phyloP scores from a whole-genome alignment of 495 filamentous ascomycete genomes.

The Staphylotrichum tortipilum region DNA sequence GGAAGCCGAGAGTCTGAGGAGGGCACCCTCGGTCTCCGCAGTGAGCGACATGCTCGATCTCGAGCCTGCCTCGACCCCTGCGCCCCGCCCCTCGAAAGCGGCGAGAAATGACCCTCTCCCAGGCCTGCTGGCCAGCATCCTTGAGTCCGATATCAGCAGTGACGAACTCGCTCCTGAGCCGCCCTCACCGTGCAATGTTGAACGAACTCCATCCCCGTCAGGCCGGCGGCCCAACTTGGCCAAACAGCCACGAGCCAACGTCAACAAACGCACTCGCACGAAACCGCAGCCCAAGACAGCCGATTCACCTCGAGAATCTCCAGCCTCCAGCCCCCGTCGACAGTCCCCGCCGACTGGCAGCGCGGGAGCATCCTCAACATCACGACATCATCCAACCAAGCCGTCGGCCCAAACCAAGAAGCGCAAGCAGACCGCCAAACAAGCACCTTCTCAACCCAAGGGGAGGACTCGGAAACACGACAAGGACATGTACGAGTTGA shows the following conservation, averaged over 20 bases:
- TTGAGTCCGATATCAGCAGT: too few relatives aligned
- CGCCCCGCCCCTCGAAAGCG: background rate
- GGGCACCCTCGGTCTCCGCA: background rate
- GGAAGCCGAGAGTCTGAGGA: background rate
- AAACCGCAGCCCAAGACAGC: background rate
- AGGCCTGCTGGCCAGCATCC: background rate
- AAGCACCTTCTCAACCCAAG: background rate
- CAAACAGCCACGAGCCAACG: background rate
- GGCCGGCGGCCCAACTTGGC: too few relatives aligned
- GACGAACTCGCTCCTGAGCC: too few relatives aligned
- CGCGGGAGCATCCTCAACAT: background rate
- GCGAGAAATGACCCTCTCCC: constrained; percentile 3
- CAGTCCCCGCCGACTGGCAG: background rate
- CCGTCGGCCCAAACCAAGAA: background rate
- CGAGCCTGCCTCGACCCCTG: background rate
- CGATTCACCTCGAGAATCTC: background rate
- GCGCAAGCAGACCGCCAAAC: background rate
- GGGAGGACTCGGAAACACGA: background rate
- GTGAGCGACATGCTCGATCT: constrained; percentile 4
- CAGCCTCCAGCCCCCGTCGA: background rate
- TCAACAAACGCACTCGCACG: background rate
- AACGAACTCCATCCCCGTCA: too few relatives aligned
- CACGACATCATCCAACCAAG: background rate
- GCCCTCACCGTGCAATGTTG: too few relatives aligned
- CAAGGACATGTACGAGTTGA: background rate